Percentiles rank a stretch among this genome's conserved stretches.
These are phyloP conservation scores for Theileria parva DNA, from an alignment of 169 alveolate species.

Conservation along the genomic window DNA sequence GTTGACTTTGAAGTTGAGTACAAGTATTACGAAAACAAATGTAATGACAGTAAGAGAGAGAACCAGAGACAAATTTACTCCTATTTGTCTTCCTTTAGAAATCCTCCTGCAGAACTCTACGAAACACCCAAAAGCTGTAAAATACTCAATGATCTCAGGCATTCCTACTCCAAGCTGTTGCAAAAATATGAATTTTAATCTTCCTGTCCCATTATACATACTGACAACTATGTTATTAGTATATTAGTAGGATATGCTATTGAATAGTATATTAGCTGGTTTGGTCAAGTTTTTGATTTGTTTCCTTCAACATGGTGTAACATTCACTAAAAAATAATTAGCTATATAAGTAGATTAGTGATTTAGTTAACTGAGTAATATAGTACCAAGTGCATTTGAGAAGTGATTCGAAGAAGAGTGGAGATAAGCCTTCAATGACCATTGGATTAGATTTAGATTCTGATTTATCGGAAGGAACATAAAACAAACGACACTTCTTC, in stretches of 20 bases:
- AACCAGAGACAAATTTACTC: conserved; percentile 23
- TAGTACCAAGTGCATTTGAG: conserved; percentile 14
- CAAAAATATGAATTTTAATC: background rate
- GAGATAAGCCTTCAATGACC: conserved; percentile 58
- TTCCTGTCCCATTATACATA: background rate
- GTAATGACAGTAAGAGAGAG: conserved; percentile 21
- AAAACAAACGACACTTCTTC: conserved; percentile 49
- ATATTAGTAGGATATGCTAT: background rate
- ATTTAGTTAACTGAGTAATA: background rate
- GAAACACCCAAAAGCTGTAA: conserved; percentile 59
- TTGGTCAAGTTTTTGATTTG: conserved; percentile 21
- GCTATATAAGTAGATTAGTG: background rate
- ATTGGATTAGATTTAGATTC: conserved; percentile 17
- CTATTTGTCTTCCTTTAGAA: conserved; percentile 37
- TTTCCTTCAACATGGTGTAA: conserved; percentile 36
- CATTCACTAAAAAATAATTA: conserved; percentile 30
- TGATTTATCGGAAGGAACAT: conserved; percentile 36
- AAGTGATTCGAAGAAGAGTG: conserved; percentile 50
- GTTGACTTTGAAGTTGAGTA: conserved; percentile 65
- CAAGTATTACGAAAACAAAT: conserved; percentile 47
- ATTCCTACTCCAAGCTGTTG: conserved; percentile 11
- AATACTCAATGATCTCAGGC: conserved; percentile 29
- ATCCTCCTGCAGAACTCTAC: conserved; percentile 56
- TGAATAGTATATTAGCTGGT: background rate
- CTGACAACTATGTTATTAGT: background rate